phyloP scores from a whole-genome alignment of 2,329 filamentous ascomycete genomes.

The Fusarium sp. region DNA sequence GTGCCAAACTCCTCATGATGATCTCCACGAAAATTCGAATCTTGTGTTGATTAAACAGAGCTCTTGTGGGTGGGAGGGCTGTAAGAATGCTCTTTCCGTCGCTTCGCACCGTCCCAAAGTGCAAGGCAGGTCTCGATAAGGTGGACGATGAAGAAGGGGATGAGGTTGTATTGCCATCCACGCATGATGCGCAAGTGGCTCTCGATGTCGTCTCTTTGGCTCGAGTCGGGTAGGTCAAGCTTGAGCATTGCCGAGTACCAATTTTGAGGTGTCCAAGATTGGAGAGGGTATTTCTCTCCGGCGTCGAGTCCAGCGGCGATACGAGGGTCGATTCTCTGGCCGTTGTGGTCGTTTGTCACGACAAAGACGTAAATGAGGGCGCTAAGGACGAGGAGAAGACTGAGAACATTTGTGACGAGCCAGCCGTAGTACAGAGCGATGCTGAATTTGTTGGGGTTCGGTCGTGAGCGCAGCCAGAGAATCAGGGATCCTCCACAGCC shows the following conservation, averaged over 20 bases:
- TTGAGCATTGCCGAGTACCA: constrained; percentile 44
- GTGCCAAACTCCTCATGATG: neutral
- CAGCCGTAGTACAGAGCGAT: constrained; percentile 34
- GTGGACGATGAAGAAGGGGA: constrained; percentile 46
- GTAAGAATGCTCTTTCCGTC: constrained; percentile 6
- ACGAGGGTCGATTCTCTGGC: constrained; percentile 33
- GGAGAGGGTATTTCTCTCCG: constrained; percentile 31
- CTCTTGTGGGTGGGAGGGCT: constrained; percentile 11
- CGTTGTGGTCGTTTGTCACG: constrained; percentile 43
- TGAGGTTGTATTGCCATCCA: constrained; percentile 47
- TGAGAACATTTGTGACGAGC: constrained; percentile 40
- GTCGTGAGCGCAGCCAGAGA: constrained; percentile 36
- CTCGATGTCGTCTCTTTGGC: constrained; percentile 33
- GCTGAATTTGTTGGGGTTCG: constrained; percentile 20
- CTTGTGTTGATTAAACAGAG: neutral
- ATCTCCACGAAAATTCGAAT: neutral
- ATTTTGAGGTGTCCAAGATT: constrained; percentile 45
- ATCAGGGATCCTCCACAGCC: constrained; percentile 42
- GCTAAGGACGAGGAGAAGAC: constrained; percentile 34
- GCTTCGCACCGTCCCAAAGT: constrained; percentile 34
- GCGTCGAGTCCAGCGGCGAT: constrained; percentile 23
- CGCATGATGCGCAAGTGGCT: constrained; percentile 41
- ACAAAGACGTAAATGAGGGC: constrained; percentile 45
- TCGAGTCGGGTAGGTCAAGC: constrained; percentile 31
- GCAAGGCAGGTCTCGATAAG: constrained; percentile 41